Conservation (phyloP, 1,284 basidiomycete genomes). For the Irpex sp. region DNA sequence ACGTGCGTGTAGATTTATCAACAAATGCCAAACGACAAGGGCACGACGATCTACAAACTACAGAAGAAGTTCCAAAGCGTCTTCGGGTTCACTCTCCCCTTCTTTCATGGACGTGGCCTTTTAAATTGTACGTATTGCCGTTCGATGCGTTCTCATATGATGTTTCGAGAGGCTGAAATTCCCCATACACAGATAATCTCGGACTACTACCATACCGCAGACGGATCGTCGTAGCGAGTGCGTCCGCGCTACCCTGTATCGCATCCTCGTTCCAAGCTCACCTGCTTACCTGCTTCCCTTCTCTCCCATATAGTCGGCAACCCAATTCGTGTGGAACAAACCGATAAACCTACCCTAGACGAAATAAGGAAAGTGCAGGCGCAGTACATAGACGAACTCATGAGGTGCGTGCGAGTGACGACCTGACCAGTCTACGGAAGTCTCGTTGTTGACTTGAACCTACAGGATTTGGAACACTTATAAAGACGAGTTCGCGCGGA, state of each 20-base stretch:
- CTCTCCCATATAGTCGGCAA: constrained; percentile 63
- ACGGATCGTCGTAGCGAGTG: constrained; percentile 91
- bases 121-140: constrained; percentile 72
- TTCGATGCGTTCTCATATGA: background rate
- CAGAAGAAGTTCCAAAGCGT: constrained; percentile 89
- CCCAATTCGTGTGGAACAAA: constrained; percentile 80
- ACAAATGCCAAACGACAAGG: constrained; percentile 93
- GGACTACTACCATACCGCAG: constrained; percentile 93
- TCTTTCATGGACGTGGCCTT: constrained; percentile 90
- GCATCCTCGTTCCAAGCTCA: background rate
- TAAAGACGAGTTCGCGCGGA: constrained; percentile 83
- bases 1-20: constrained; percentile 73
- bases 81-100: constrained; percentile 96
- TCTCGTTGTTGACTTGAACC: too few species aligned
- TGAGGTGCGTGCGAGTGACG: constrained; percentile 52
- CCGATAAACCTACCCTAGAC: constrained; percentile 78
- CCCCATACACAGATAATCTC: constrained; percentile 62
- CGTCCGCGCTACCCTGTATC: constrained; percentile 34
- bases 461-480: constrained; percentile 91
- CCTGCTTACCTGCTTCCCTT: background rate
- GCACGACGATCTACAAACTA: constrained; percentile 82
- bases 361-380: constrained; percentile 80
- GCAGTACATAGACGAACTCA: constrained; percentile 89
- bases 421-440: background rate
- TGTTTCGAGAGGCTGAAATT: background rate